Base-by-base conservation (phyloP, 257 asterid species). In the Gentiana dahurica region DNA sequence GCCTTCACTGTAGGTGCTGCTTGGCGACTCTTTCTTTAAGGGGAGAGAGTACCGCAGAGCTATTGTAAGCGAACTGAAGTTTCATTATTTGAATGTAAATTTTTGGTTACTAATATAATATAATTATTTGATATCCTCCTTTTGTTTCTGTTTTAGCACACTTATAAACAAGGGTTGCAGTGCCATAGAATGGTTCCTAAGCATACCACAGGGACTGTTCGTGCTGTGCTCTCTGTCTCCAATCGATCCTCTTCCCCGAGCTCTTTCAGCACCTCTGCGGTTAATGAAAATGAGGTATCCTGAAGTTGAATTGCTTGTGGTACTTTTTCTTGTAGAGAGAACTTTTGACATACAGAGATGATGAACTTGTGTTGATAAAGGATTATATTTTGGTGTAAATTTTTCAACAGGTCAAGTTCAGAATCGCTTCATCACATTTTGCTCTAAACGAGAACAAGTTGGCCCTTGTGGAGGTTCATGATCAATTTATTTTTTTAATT, bases 281-380 rank as follows among this genome's bases (percentile, higher is more conserved):
- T 85, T 69, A 92, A 81, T 69, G 98, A 92, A 69, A 78, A 81
- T 50, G 98, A 92, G 98, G 98, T 92, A 75, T 64, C 51, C 34
- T 66, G 57, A 35, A 55, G 43, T 49, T 3, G 41, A 45, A 24
- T 36, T 52, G 33, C 12, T 58, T 41, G 13, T 54, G 24, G 24
- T 37, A 47, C 24, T 8, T 57, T 15, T 36, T n/a, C 13, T 36
- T 39, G 24, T 11, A 54, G 34, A 54, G 8, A 12, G 34, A 36
- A 43, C 50, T 4, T 43, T 12, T 41, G 38, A 32, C 34, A 8
- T 32, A 39, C 49, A 37, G 12, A 12, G 12, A 45, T 15, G 0
- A 1, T 3, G 12, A 35, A 48, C 36, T 3, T 3, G 12, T 7
- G 35, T 32, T 8, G 43, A 49, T 39, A 35, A 32, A 8, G 35